These are phyloP conservation scores for Ophiocytium majus DNA, from an alignment of 352 stramenopile genomes.

Conservation along the genomic window DNA sequence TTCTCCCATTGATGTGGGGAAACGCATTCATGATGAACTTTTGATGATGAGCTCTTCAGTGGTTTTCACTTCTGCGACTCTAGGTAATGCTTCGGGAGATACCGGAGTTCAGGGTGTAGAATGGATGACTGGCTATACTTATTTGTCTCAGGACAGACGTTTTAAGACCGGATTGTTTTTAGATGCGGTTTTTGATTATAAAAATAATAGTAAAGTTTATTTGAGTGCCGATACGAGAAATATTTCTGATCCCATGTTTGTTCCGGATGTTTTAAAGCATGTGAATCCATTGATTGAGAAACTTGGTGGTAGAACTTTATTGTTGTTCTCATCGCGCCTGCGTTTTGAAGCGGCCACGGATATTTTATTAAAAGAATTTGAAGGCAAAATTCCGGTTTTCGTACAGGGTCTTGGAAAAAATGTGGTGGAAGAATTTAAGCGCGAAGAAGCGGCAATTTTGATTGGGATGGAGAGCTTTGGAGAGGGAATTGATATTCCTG, in stretches of 20 bases:
- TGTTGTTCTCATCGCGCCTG: slow-evolving; percentile 6
- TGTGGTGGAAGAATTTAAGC: slow-evolving; percentile 11
- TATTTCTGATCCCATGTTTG: slow-evolving; percentile 11
- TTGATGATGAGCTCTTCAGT: slow-evolving; percentile 2
- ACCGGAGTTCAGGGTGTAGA: slow-evolving; percentile 4
- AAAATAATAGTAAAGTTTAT: slow-evolving; percentile 16
- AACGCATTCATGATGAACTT: slow-evolving; percentile 6
- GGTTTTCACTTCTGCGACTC: slow-evolving; percentile 5
- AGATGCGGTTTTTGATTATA: slow-evolving; percentile 7
- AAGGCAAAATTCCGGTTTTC: slow-evolving; percentile 16
- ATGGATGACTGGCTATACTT: slow-evolving; percentile 8
- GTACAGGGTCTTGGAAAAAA: slow-evolving; percentile 8
- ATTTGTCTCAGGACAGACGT: not conserved
- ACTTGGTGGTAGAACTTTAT: not conserved
- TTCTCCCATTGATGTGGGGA: not conserved
- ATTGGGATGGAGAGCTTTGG: slow-evolving; percentile 10
- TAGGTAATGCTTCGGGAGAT: slow-evolving; percentile 11
- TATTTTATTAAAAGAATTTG: slow-evolving; percentile 9
- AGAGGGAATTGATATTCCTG: slow-evolving; percentile 3
- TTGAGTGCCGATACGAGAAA: not conserved
- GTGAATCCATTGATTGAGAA: slow-evolving; percentile 1
- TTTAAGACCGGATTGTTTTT: slow-evolving; percentile 12
- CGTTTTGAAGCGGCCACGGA: not conserved
- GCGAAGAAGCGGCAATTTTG: not conserved
- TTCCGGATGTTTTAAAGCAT: not conserved